Base-by-base conservation (phyloP, 1,139 yeast species). In the Casaregolazyma lundiana region DNA sequence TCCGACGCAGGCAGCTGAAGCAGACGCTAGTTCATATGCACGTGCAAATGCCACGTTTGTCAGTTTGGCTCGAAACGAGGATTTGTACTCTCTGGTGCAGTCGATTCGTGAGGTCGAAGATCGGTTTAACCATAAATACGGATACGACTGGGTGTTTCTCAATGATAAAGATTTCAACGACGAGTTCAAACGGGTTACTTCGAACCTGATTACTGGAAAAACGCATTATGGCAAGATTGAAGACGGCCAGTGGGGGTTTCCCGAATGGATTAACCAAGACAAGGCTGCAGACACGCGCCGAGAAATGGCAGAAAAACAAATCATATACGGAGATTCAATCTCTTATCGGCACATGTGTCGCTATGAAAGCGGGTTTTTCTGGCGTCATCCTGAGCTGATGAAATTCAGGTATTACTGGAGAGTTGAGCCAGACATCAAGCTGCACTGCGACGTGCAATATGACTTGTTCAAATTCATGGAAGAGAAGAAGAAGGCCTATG, bases 321-420 rank as follows among this genome's bases (percentile, higher is more conserved):
- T 84, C 50, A 78, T 80, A 40, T 84, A 85, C 62, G 94, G 86
- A 1, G 86, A 75, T 44, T 73, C 79, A 1, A 81, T 76, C 56
- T 73, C 81, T 38, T 84, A 85, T 62, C 74, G 92, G 24, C 90
- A 83, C 69, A 89, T 90, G 97, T 90, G 97, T 68, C 81, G 97
- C 66, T 90, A 74, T 62, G 95, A 89, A 67, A 82, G 94, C 36
- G 97, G 97, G 0, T 88, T 89, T 67, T 89, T 90, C 72, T 89
- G 81, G 76, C 77, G 88, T 67, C 94, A 86, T 60, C 81, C 79
- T 47, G 65, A 83, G 38, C 67, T 88, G 71, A 75, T 75, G 52
- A 81, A 83, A 43, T 88, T 81, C 69, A 89, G 85, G 60, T 88
- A 81, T 71, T 89, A 89, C 73, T 90, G 97, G 97, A 82, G 97